Base-by-base conservation (phyloP, 169 alveolate genomes). In the Perkinsus olseni region DNA sequence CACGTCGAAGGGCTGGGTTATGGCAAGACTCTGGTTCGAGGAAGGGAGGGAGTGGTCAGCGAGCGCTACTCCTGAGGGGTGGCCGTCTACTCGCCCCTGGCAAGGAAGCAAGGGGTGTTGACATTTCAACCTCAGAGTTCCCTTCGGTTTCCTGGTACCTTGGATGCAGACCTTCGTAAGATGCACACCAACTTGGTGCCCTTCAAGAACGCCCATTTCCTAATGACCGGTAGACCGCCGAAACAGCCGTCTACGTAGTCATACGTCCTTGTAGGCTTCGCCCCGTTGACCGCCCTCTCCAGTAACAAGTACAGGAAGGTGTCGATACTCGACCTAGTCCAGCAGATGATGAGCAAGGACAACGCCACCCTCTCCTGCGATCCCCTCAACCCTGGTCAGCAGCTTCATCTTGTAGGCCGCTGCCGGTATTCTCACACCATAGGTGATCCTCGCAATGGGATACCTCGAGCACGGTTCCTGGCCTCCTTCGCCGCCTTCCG, bases 161-260 rank as follows among this genome's bases (percentile, higher is more conserved):
- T 92, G 3, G 93, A 92, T n/a, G 93, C 93, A 0, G 93, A 92
- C 39, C 40, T 92, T 37, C 91, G 93, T 28, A 92, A 92, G 91
- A 92, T 92, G 93, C 48, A 50, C 37, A 92, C 93, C 91, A 92
- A 92, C 38, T 37, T 92, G n/a, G 93, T 92, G 24, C 93, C 93
- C 38, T 92, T 92, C 91, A 38, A 45, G 34, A 92, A 92, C 51
- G 51, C 91, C 48, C 91, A 92, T 45, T 92, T 92, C 74, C 91
- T 92, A 6, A n/a, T 40, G 50, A 39, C 93, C 48, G 38, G 82
- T 62, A 62, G 13, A 24, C 37, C 31, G 17, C 31, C 34, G 1
- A 6, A 10, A 6, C 17, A 45, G n/a, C n/a, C 62, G 62, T 45
- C 62, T 10, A 6, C 62, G 62, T 62, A 28, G 37, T 62, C 4